Evolutionary conservation across 345 rosid genomes (phyloP).

Genomic region (Angophora floribunda): DNA sequence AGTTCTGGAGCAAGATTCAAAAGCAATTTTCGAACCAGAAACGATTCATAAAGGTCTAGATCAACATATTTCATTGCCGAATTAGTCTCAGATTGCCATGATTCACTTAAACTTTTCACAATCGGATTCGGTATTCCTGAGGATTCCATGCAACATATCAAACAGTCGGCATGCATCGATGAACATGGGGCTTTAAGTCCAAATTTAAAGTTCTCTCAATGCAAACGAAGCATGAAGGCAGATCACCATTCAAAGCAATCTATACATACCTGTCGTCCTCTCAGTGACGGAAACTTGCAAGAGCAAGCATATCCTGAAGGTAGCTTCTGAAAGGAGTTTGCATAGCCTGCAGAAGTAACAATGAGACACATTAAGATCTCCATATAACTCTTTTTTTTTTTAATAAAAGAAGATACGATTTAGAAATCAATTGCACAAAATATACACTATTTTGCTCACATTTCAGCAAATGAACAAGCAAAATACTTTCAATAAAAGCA

Average conservation of each 20-base stretch:
- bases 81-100: too few species aligned
- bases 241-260: neutral
- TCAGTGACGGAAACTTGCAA: conserved; percentile 44
- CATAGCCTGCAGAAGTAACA: conserved; percentile 38
- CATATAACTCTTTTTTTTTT: fast-evolving
- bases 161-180: too few species aligned
- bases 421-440: neutral
- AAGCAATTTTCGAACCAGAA: too few species aligned
- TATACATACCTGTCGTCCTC: neutral
- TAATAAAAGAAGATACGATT: neutral
- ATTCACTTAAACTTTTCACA: too few species aligned
- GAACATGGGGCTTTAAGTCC: too few species aligned
- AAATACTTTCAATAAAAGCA: neutral
- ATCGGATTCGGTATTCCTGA: too few species aligned
- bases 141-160: too few species aligned
- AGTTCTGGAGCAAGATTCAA: too few species aligned
- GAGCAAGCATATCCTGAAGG: conserved; percentile 84
- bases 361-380: neutral
- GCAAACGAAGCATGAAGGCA: neutral
- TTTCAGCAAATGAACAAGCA: neutral
- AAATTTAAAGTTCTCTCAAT: neutral
- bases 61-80: too few species aligned
- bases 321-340: conserved; percentile 96
- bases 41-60: too few species aligned
- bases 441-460: neutral